Base-by-base conservation (phyloP, 148 eudicot genomes). In the Silene conica region DNA sequence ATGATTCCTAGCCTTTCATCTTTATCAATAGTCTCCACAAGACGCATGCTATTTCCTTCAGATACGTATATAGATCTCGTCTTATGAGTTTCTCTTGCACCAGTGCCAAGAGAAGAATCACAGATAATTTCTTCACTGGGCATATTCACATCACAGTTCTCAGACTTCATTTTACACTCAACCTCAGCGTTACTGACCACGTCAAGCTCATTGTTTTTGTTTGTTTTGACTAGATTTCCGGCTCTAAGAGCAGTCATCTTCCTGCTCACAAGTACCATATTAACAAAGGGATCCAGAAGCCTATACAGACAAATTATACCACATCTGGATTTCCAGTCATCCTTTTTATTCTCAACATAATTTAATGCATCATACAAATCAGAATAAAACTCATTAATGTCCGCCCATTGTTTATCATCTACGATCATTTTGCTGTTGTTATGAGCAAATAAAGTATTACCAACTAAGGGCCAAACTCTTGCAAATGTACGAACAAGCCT, bases 221-320 rank as follows among this genome's bases (percentile, higher is more conserved):
- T 88, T 38, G 82, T 85, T 82, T 82, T 83, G 25, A 82, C 84
- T 70, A 76, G 71, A 28, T 85, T 87, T 69, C 96, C 96, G 23
- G 83, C 81, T 85, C 81, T 92, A 43, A 95, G 85, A 58, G 80
- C 79, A 61, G 79, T 76, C 78, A 95, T 77, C 74, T 84, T 80
- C 79, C 91, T 88, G 69, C 90, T 90, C 26, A 95, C 73, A 69
- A 92, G 87, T 63, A 92, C 87, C 62, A 86, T 77, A 69, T 76
- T 89, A 26, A 90, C 98, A 84, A 92, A 95, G 55, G 98, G 98
- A 86, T 95, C 91, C 45, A 95, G 83, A 78, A 90, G 87, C 77
- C 74, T 78, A 96, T 96, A 95, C 56, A 82, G 77, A 76, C 71
- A 83, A 73, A 89, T 81, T 77, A 92, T 78, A 52, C 85, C 80